These are phyloP conservation scores for Cucurbita moschata DNA, from an alignment of 306 rosid genomes.

Conservation along the genomic window DNA sequence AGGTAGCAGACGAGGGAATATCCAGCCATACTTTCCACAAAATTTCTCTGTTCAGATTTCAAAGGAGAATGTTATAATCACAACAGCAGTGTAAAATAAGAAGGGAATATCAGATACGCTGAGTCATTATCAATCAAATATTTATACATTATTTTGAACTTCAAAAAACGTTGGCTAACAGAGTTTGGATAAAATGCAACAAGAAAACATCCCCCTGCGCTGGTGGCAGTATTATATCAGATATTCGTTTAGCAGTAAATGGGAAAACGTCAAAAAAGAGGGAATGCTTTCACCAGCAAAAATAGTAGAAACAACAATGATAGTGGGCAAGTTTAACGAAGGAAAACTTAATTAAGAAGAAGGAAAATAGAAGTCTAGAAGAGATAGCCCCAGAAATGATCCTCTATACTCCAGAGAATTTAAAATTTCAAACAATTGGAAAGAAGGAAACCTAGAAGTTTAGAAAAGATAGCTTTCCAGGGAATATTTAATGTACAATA, in stretches of 20 bases:
- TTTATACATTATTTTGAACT: not conserved
- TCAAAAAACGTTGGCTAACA: not conserved
- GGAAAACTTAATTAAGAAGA: not conserved
- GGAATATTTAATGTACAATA: not conserved
- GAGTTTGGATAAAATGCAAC: not conserved
- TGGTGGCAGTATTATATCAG: not conserved
- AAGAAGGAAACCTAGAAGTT: not conserved
- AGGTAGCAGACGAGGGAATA: constrained; percentile 97
- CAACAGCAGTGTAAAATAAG: not conserved
- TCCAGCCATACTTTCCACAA: constrained; percentile 99
- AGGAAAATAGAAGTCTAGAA: not conserved
- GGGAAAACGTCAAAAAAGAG: not conserved
- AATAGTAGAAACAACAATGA: not conserved
- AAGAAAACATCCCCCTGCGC: not conserved
- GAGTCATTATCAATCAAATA: not conserved
- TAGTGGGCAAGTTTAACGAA: not conserved
- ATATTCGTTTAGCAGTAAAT: not conserved
- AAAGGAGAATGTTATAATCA: not conserved
- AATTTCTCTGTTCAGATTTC: constrained; percentile 62
- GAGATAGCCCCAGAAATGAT: too few species aligned
- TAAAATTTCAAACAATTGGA: not conserved
- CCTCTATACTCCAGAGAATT: not conserved
- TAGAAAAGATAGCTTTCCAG: not conserved
- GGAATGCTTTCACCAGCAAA: not conserved
- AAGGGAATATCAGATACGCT: not conserved